These are phyloP conservation scores for Paraphoma sp. DNA, from an alignment of 2,329 filamentous ascomycete genomes.

Conservation along the genomic window DNA sequence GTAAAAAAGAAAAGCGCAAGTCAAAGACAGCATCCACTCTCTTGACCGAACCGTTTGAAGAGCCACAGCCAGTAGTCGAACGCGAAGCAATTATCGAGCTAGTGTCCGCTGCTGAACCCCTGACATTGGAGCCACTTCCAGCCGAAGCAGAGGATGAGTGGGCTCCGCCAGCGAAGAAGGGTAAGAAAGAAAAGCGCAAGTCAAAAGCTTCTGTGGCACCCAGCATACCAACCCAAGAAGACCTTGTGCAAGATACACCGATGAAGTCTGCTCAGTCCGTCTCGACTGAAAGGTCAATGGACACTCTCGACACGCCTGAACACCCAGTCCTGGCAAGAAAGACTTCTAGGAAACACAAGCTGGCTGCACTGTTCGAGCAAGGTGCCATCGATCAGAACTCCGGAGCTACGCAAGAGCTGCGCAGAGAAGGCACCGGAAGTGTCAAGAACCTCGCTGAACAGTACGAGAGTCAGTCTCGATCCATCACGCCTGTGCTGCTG, in stretches of 20 bases:
- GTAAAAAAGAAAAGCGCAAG: constrained; percentile 26
- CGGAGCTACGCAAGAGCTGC: constrained; percentile 14
- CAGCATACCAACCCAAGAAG: constrained; percentile 3
- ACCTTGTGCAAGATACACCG: background rate
- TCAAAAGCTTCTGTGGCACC: constrained; percentile 9
- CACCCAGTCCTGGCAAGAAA: constrained; percentile 43
- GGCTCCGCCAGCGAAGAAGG: constrained; percentile 15
- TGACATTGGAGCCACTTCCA: background rate
- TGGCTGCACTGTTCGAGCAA: constrained; percentile 42
- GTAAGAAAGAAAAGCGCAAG: constrained; percentile 28
- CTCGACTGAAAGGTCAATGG: background rate
- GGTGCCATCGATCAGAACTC: constrained; percentile 17
- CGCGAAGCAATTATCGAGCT: background rate
- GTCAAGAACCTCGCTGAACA: constrained; percentile 30
- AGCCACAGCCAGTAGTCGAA: background rate
- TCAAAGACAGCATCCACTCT: constrained; percentile 9
- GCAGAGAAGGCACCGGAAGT: constrained; percentile 23
- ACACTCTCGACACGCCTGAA: constrained; percentile 15
- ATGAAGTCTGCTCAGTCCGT: constrained; percentile 16
- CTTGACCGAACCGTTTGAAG: constrained; percentile 6
- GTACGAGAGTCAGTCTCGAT: constrained; percentile 31
- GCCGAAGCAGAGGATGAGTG: constrained; percentile 9
- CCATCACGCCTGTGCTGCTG: constrained; percentile 22
- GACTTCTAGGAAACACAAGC: constrained; percentile 46
- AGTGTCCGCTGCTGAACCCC: background rate